Evolutionary conservation across 257 asterid genomes (phyloP).

Genomic region (Rauvolfia tetraphylla): DNA sequence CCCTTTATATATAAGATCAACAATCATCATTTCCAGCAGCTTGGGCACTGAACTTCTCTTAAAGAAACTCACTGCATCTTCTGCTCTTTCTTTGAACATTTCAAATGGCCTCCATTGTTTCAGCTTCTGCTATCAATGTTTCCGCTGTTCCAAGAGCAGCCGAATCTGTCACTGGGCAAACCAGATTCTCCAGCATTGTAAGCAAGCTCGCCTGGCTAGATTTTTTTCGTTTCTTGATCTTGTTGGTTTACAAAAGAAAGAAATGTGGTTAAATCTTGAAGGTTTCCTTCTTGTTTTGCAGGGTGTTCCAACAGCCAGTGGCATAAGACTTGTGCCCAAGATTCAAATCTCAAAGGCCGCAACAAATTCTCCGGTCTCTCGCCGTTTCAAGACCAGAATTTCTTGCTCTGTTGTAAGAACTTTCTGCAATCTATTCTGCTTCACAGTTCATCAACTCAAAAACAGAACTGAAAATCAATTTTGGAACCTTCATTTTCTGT

Average conservation of each 20-base stretch:
- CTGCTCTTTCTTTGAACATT: background rate
- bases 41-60: background rate
- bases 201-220: background rate
- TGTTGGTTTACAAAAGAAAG: background rate
- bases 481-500: too few relatives aligned
- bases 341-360: slow-evolving; percentile 17
- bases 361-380: background rate
- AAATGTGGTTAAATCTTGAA: background rate
- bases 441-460: too few relatives aligned
- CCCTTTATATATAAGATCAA: slow-evolving; percentile 2
- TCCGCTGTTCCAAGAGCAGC: slow-evolving; percentile 15
- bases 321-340: slow-evolving; percentile 14
- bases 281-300: background rate
- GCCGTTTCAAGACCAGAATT: slow-evolving; percentile 19
- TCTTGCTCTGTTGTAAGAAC: slow-evolving; percentile 23
- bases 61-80: background rate
- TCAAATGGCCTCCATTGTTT: slow-evolving; percentile 36
- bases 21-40: background rate
- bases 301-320: slow-evolving; percentile 16
- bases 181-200: slow-evolving; percentile 10
- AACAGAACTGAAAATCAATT: too few relatives aligned
- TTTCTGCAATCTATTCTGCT: too few relatives aligned
- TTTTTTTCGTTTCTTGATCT: background rate
- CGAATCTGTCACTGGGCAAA: background rate
- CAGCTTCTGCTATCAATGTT: slow-evolving; percentile 23